Evolutionary conservation across 2,329 filamentous ascomycete genomes (phyloP).

Genomic region (Biscogniauxia sp.): DNA sequence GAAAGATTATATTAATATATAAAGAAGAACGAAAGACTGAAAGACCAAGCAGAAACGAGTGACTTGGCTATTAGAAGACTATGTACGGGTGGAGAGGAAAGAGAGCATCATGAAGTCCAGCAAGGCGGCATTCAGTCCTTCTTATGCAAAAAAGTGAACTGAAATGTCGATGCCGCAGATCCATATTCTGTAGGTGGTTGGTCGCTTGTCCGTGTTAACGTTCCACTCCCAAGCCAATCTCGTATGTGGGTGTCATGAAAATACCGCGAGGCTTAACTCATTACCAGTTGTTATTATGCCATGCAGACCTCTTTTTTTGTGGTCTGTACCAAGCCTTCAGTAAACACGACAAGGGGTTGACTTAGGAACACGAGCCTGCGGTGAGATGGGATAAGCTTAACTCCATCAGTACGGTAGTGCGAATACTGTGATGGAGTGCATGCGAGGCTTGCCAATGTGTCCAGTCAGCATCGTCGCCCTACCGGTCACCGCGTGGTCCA

Average conservation of each 20-base stretch:
- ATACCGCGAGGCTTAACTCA: not conserved
- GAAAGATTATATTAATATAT: not conserved
- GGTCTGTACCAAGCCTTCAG: not conserved
- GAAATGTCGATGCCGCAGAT: not conserved
- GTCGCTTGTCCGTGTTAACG: not conserved
- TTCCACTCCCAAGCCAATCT: not conserved
- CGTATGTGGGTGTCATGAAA: not conserved
- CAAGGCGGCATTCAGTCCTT: not conserved
- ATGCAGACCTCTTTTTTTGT: not conserved
- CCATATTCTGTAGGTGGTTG: not conserved
- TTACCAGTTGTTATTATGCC: not conserved
- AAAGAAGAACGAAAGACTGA: not conserved
- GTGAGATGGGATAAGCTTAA: not conserved
- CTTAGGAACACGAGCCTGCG: not conserved
- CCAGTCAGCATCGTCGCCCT: not conserved
- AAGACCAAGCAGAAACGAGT: not conserved
- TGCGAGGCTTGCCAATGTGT: not conserved
- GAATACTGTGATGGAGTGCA: not conserved
- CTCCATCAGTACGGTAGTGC: not conserved
- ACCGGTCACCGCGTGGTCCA: not conserved
- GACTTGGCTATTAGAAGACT: not conserved
- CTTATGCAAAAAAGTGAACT: not conserved
- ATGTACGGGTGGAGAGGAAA: not conserved
- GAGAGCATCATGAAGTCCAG: not conserved
- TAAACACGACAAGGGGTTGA: not conserved